Base-by-base conservation (phyloP, 1,284 basidiomycete genomes). In the Tylopilus sp. region DNA sequence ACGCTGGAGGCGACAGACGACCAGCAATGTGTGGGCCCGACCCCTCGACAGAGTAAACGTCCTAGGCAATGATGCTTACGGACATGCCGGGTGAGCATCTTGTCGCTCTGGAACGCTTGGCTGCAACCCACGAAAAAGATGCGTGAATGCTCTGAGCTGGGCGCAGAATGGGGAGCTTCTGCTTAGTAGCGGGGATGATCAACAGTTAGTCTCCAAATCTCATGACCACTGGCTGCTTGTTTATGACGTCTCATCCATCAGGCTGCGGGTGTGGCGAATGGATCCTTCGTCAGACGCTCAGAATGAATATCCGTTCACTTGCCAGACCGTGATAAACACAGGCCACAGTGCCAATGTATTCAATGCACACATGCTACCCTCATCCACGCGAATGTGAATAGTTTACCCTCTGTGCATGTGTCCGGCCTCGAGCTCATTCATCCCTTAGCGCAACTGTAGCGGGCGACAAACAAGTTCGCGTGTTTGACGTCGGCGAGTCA, bases 291-390 rank as follows among this genome's bases (percentile, higher is more conserved):
- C 73, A 33, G 57, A 65, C 9, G 38, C 39, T 24, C 39, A 18
- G 33, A 56, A 54, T 17, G 77, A 67, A 58, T 86, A 72, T 67
- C 88, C 81, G 46, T 90, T 78, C 66, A 73, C 69, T 50, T 86
- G 78, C 65, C 78, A 73, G 52, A 73, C 73, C 35, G 79, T 80
- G 53, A 83, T 93, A 52, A 64, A 77, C 12, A 93, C 90, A 1
- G 91, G 89, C 1, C 94, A 97, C 70, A 76, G 73, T 26, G 82
- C 78, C 15, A 96, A 96, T 64, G 93, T 97, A 52, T 97, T 97
- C 73, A 86, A 83, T 51, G 83, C 83, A 2, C 83, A 90, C 48
- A 88, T 90, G 77, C 74, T 95, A 1, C 91, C 92, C 0, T 73
- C 82, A 59, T 85, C 85, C 17, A 75, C 79, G 34, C 73, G 81